Evolutionary conservation across 23 red algal species (phyloP), one percentile per base, ranked within the genome.

Genomic region (Gracilaria domingensis): DNA sequence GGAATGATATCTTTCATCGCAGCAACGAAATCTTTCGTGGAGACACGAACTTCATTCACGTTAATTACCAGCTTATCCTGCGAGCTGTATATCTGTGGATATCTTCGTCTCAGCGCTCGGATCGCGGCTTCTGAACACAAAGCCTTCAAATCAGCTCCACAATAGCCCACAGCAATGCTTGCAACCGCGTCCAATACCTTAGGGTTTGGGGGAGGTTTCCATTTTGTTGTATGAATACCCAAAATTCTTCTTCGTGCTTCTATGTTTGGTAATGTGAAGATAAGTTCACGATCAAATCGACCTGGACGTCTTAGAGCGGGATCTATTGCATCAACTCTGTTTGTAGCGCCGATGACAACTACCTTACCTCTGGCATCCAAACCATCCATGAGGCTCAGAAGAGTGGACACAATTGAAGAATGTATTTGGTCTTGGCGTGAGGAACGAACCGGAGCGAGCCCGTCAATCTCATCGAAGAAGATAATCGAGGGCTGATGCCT

Each of bases 401-500:
- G 81, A 20, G 97, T 95, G 38, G 93, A 98, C 45, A 98, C 96
- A 32, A 98, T 98, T 36, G 84, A 95, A 28, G 88, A 92, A 85
- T 99, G 94, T 62, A 95, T 93, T 76, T 96, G 94, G 87, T 96
- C 94, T 85, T 96, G 94, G 34, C 91, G 80, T 37, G 86, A 86
- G 25, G 88, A 96, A 54, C 93, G 88, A 38, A 96, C 94, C 17
- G 97, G 91, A 11, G 97, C 97, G 24, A 99, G 82, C 13, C 94
- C 97, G 80, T 99, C 97, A 30, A 99, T 96, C 69, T 99, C 97
- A 59, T 99, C 97, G 71, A 99, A 99, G 79, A 99, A 99, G 35
- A 99, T 96, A 36, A 99, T 99, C 25, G 88, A 82, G 0, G 97
- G 97, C 54, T 96, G 94, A 62, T 95, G 94, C 61, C 62, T 45